Evolutionary conservation across 2,329 filamentous ascomycete species (phyloP), one percentile per base, ranked within the genome.

Genomic region (Neocucurbitaria cava): DNA sequence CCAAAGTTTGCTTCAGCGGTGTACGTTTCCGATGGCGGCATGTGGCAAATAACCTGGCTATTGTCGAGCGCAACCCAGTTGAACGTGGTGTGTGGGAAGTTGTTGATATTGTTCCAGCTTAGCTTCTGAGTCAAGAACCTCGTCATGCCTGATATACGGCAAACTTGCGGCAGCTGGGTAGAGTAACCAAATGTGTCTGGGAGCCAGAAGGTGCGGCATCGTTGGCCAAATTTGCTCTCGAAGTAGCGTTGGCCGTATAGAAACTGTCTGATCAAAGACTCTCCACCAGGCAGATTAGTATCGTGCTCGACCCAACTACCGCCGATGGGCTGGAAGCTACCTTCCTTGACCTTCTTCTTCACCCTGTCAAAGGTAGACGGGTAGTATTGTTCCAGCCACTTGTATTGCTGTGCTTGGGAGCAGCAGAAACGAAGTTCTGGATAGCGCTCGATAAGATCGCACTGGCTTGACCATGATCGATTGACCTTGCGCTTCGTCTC

Each of bases 81-180:
- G 83, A 99, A 99, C 0, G 95, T 98, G 5, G 95, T 98, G 73
- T 98, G 95, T 0, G 95, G 95, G 79, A 98, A 99, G 71, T 90
- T 96, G 79, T 98, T 98, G 83, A 98, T 98, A 75, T 98, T 98
- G 81, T 98, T 98, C 95, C 95, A 99, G 81, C 94, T 98, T 55
- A 99, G 82, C 80, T 99, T 99, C 77, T 99, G 95, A 0, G 95
- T 99, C 70, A 99, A 89, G 81, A 99, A 99, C 30, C 94, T 87
- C 53, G 86, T 90, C 95, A 99, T 98, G 18, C 92, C 94, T n/a
- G 95, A 90, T 24, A 97, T 81, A 3, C 94, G 89, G 73, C 92
- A 98, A 38, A 99, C 82, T 72, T 99, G 95, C 11, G 95, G 95
- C 38, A 99, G 84, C 76, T 99, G 95, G 45, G 89, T 90, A 0